Evolutionary conservation across 2,329 filamentous ascomycete genomes (phyloP).

Genomic region (Neonectria neomacrospora): DNA sequence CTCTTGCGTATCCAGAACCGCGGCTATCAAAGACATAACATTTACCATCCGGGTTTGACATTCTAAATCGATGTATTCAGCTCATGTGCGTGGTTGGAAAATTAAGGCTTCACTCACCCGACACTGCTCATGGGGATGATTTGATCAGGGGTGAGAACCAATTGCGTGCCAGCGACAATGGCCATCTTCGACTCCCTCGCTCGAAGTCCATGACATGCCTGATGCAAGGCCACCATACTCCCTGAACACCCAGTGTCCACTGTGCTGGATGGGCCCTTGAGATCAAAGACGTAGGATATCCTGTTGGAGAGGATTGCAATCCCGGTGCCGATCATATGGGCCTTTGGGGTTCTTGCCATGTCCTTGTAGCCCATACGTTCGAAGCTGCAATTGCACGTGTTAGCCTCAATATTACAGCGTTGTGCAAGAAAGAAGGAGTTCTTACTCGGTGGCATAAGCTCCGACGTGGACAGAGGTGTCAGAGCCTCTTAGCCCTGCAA

Average conservation of each 20-base stretch:
- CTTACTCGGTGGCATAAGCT: conserved; percentile 30
- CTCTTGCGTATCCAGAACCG: conserved; percentile 56
- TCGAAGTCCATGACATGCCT: conserved; percentile 49
- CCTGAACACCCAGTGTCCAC: conserved; percentile 54
- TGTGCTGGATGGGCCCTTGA: conserved; percentile 49
- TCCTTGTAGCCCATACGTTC: conserved; percentile 31
- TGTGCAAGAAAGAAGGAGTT: neutral
- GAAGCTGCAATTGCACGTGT: conserved; percentile 6
- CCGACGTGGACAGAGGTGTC: conserved; percentile 49
- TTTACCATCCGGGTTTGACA: conserved; percentile 27
- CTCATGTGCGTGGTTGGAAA: neutral
- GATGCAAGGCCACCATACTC: conserved; percentile 45
- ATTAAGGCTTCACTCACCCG: conserved; percentile 7
- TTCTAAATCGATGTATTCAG: conserved; percentile 11
- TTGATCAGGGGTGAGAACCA: conserved; percentile 30
- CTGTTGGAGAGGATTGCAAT: conserved; percentile 49
- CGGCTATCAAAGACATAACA: conserved; percentile 35
- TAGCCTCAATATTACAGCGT: neutral
- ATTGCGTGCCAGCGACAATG: conserved; percentile 48
- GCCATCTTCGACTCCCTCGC: conserved; percentile 58
- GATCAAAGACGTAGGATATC: conserved; percentile 52
- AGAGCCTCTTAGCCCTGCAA: conserved; percentile 42
- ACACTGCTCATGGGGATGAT: conserved; percentile 30
- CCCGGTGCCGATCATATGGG: conserved; percentile 47
- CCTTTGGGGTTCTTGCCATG: conserved; percentile 28